A percentile compares a stretch with the other conserved stretches of the same genome.
Evolutionary conservation across 495 filamentous ascomycete species (phyloP).

Genomic region (Podospora bellae-mahoneyi): DNA sequence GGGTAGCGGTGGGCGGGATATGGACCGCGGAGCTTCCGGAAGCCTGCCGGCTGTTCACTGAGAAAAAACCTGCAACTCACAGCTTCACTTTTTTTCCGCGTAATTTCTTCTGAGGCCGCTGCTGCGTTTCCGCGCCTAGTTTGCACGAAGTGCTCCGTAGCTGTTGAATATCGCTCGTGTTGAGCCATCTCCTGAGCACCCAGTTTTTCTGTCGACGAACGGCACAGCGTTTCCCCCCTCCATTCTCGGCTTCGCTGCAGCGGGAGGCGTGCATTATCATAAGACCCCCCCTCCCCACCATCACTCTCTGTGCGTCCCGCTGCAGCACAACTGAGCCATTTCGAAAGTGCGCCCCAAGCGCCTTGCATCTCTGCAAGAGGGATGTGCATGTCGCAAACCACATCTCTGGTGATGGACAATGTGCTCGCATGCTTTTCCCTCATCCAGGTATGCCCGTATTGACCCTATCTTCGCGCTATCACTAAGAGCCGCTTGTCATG

Average conservation of each 20-base stretch:
- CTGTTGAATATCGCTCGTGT: background rate
- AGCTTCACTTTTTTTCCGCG: background rate
- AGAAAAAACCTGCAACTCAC: background rate
- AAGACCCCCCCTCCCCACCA: background rate
- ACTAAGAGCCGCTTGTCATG: background rate
- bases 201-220: conserved; percentile 2
- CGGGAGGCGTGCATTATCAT: too few species aligned
- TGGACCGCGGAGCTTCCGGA: background rate
- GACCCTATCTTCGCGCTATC: background rate
- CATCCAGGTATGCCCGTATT: background rate
- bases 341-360: conserved; percentile 1
- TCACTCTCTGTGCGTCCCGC: conserved; percentile 1
- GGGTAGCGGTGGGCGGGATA: conserved; percentile 16
- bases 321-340: background rate
- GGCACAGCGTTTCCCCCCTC: conserved; percentile 2
- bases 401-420: background rate
- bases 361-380: background rate
- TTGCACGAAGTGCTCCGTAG: background rate
- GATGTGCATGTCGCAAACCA: background rate
- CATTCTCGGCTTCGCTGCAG: conserved; percentile 4
- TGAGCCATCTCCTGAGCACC: background rate
- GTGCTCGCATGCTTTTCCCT: background rate
- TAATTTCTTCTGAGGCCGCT: background rate
- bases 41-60: background rate
- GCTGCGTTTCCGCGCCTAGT: background rate